Conservation (phyloP, 345 rosid species). For the Firmiana major region DNA sequence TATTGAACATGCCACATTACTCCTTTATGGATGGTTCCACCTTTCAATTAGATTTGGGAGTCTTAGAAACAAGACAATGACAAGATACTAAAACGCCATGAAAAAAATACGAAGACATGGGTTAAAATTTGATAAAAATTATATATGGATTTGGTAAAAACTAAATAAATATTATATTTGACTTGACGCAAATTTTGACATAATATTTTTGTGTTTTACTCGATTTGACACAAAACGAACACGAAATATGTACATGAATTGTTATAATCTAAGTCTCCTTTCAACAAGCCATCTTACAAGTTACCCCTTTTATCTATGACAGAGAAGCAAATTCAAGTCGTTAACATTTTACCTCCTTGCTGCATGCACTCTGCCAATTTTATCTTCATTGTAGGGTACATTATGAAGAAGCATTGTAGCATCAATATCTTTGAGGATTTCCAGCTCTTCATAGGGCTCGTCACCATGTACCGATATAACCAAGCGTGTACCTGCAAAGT, state of each 20-base stretch:
- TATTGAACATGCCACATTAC: background rate
- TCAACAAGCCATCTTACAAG: background rate
- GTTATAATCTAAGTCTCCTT: background rate
- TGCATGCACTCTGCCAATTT: constrained; percentile 84
- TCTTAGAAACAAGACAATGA: too few relatives aligned
- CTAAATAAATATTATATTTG: too few relatives aligned
- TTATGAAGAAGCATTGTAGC: constrained; percentile 88
- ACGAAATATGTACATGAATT: too few relatives aligned
- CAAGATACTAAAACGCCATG: too few relatives aligned
- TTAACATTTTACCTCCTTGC: constrained; percentile 73
- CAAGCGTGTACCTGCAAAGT: constrained; percentile 75
- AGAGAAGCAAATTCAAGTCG: background rate
- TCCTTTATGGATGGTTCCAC: background rate
- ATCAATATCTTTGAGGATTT: constrained; percentile 65
- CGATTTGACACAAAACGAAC: too few relatives aligned
- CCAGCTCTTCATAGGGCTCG: constrained; percentile 70
- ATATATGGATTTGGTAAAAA: too few relatives aligned
- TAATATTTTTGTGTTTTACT: too few relatives aligned
- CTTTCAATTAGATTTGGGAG: background rate
- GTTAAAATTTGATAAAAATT: too few relatives aligned
- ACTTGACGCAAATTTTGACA: too few relatives aligned
- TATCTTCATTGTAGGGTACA: constrained; percentile 67
- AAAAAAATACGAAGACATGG: too few relatives aligned
- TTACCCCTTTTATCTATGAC: background rate
- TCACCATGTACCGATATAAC: constrained; percentile 82